A percentile compares a stretch with the other conserved stretches of the same genome.
Conservation (phyloP, 495 filamentous ascomycete genomes). For the Trichoderma orchidacearum region DNA sequence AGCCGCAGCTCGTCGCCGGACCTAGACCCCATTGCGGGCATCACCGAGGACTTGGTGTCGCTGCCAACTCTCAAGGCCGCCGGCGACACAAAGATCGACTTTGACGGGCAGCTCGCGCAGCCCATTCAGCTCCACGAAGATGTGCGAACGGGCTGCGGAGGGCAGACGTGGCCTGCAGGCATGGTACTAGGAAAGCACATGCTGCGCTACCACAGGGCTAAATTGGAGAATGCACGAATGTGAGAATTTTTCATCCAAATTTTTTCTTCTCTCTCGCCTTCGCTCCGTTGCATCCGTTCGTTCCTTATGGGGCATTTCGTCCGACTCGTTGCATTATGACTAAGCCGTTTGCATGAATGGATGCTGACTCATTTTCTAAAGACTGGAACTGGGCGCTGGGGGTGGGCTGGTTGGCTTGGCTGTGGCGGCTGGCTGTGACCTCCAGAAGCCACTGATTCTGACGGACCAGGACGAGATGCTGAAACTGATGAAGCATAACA, state of each 20-base stretch:
- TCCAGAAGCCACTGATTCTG: slow-evolving; percentile 45
- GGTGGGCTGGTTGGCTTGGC: slow-evolving; percentile 75
- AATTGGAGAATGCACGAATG: slow-evolving; percentile 56
- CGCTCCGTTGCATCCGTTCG: slow-evolving; percentile 1
- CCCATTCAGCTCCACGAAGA: slow-evolving; percentile 75
- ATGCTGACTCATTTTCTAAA: slow-evolving; percentile 18
- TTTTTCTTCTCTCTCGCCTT: slow-evolving; percentile 3
- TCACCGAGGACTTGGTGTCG: slow-evolving; percentile 56
- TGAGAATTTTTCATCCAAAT: slow-evolving; percentile 29
- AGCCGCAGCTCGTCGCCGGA: slow-evolving; percentile 15
- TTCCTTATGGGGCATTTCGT: no score
- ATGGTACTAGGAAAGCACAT: slow-evolving; percentile 77
- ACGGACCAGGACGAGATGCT: slow-evolving; percentile 84
- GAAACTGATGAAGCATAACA: slow-evolving; percentile 70
- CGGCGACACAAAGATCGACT: slow-evolving; percentile 47
- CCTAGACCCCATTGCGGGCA: slow-evolving; percentile 29
- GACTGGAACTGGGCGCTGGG: slow-evolving; percentile 85
- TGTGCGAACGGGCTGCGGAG: slow-evolving; percentile 74
- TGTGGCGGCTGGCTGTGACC: slow-evolving; percentile 43
- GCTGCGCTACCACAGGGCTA: slow-evolving; percentile 48
- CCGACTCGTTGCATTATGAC: no score
- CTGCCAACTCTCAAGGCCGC: slow-evolving; percentile 51
- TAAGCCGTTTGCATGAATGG: no score
- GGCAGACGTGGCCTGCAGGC: slow-evolving; percentile 87
- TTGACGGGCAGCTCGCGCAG: slow-evolving; percentile 54